Evolutionary conservation across 1,139 yeast genomes (phyloP).

Genomic region (Suhomyces bolitotheri): DNA sequence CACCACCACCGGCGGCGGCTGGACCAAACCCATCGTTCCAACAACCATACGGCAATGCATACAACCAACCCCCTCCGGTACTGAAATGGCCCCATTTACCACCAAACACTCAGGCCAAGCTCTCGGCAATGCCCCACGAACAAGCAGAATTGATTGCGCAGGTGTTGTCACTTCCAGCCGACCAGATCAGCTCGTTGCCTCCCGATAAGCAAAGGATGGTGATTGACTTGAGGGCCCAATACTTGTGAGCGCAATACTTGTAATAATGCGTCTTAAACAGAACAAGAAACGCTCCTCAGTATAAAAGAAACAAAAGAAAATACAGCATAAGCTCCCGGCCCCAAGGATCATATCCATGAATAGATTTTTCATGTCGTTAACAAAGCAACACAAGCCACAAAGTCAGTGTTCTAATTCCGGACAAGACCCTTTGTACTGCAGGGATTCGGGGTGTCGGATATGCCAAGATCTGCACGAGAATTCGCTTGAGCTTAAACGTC

Average conservation of each 20-base stretch:
- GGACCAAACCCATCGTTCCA: slow-evolving; percentile 10
- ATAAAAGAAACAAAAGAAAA: no score
- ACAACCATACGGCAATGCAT: slow-evolving; percentile 8
- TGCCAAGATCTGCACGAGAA: no score
- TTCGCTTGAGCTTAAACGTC: no score
- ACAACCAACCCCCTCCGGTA: slow-evolving; percentile 5
- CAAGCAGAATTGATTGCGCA: slow-evolving; percentile 69
- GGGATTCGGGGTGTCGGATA: no score
- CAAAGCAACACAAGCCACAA: no score
- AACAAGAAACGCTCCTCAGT: no score
- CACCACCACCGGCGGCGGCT: slow-evolving; percentile 18
- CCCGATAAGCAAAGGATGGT: slow-evolving; percentile 63
- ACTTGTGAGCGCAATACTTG: slow-evolving; percentile 33
- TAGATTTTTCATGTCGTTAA: no score
- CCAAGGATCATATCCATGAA: no score
- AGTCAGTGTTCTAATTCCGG: no score
- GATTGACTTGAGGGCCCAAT: slow-evolving; percentile 57
- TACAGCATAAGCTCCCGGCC: no score
- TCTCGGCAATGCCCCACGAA: slow-evolving; percentile 48
- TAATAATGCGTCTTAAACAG: no score
- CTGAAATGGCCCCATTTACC: slow-evolving; percentile 54
- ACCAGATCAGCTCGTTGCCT: slow-evolving; percentile 57
- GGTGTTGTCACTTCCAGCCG: slow-evolving; percentile 57
- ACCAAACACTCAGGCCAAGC: slow-evolving; percentile 47
- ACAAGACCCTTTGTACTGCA: no score